Conservation (phyloP, 768 basidiomycete genomes). For the Phlebiopsis gigantea region DNA sequence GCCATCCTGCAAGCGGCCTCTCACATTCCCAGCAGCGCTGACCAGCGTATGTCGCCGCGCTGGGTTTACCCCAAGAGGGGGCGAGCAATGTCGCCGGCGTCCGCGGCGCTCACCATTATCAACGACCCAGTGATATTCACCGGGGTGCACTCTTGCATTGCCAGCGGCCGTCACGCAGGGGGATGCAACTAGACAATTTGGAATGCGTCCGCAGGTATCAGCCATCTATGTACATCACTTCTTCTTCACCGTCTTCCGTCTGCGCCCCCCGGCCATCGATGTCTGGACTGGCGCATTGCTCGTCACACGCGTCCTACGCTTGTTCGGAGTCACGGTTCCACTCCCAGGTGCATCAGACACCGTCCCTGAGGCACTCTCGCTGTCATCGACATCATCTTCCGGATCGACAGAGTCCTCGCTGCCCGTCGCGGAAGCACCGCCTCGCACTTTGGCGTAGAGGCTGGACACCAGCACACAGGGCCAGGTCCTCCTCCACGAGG, state of each 20-base stretch:
- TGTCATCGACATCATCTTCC: constrained; percentile 24
- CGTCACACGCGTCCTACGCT: constrained; percentile 18
- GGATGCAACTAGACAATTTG: neutral
- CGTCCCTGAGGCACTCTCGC: constrained; percentile 37
- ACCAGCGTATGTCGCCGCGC: neutral
- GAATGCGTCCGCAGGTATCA: too few relatives aligned
- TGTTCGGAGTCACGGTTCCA: constrained; percentile 33
- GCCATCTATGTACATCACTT: constrained; percentile 28
- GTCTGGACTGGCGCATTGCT: constrained; percentile 29
- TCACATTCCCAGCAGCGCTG: too few relatives aligned
- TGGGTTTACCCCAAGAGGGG: neutral
- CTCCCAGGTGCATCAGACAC: constrained; percentile 42
- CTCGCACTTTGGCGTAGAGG: constrained; percentile 19
- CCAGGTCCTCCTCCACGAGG: constrained; percentile 68
- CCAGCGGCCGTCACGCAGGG: neutral
- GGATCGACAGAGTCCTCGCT: constrained; percentile 7
- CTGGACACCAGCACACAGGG: constrained; percentile 44
- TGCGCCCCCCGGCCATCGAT: constrained; percentile 55
- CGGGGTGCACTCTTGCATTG: too few relatives aligned
- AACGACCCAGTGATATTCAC: neutral
- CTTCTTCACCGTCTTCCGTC: constrained; percentile 53
- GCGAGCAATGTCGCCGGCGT: neutral
- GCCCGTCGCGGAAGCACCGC: neutral
- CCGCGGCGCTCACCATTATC: neutral
- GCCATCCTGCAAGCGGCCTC: too few relatives aligned